Conservation (phyloP, 441 rosid species). For the Bocquillonia castaneifolia region DNA sequence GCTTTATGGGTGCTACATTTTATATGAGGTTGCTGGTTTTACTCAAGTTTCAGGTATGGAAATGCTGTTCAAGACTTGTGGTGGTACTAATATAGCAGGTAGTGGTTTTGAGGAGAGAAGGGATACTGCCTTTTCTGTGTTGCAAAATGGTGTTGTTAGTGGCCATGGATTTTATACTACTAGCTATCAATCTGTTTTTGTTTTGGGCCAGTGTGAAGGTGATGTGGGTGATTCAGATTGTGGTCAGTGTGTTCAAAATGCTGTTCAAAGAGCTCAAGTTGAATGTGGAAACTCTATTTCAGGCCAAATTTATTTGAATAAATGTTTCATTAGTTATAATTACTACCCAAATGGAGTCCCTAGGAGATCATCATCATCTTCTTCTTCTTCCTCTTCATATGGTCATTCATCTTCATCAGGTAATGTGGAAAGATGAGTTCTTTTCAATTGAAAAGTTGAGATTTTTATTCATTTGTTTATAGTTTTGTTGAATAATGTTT, state of each 20-base stretch:
- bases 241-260: slow-evolving; percentile 67
- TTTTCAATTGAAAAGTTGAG: neutral
- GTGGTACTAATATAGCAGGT: slow-evolving; percentile 60
- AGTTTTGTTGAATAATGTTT: neutral
- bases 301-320: slow-evolving; percentile 83
- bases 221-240: slow-evolving; percentile 95
- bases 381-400: slow-evolving; percentile 35
- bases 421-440: slow-evolving; percentile 14
- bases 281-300: slow-evolving; percentile 87
- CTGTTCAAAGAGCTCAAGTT: slow-evolving; percentile 83
- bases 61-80: slow-evolving; percentile 85
- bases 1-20: slow-evolving; percentile 78
- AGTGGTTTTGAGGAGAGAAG: slow-evolving; percentile 85
- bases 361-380: slow-evolving; percentile 52
- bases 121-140: slow-evolving; percentile 66
- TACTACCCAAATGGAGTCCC: slow-evolving; percentile 92
- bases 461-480: slow-evolving; percentile 6
- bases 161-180: slow-evolving; percentile 72
- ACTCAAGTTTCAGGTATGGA: slow-evolving; percentile 86
- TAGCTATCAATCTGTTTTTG: slow-evolving; percentile 58
- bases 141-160: slow-evolving; percentile 64
- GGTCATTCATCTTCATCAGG: slow-evolving; percentile 49
- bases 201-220: slow-evolving; percentile 92
- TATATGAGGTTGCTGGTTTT: slow-evolving; percentile 81
- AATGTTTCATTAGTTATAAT: slow-evolving; percentile 77